Base-by-base conservation (phyloP, 2,329 filamentous ascomycete genomes). In the Pseudogymnoascus destructans region DNA sequence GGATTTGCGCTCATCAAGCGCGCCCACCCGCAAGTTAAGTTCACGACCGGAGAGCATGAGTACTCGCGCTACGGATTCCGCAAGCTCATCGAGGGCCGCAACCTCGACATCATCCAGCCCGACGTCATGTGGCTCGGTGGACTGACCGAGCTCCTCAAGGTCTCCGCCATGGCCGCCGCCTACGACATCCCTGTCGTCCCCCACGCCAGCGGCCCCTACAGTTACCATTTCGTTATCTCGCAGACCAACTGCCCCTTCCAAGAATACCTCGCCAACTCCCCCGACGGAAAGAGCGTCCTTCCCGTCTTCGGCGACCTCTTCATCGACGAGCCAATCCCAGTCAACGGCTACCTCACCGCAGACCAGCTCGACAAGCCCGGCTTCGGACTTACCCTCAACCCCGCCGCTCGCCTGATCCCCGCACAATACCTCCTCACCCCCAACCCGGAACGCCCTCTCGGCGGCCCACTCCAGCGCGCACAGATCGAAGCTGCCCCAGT, bases 121-220 rank as follows among this genome's bases (percentile, higher is more conserved):
- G 91, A 96, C 68, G 90, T 96, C 63, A 96, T 96, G 91, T 96
- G 91, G 91, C 83, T 95, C 11, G 91, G 91, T 62, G 91, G 91
- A 61, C 72, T 96, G 77, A 96, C 91, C 0, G 91, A 96, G 73
- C 79, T 96, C 59, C 82, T 96, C 64, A 93, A 89, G 73, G 86
- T 96, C 57, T 81, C 89, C 13, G 86, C 90, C 58, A 86, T 95
- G 81, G 91, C 91, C 3, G 82, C 90, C 3, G 91, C 91, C 19
- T 96, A 96, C 72, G 91, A 96, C 68, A 87, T 96, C 61, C 91
- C 91, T 10, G 90, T 96, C 13, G 89, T 96, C 11, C 91, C 91
- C n/a, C 91, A 96, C 69, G 91, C 91, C 46, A 93, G 87, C 61
- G 91, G 91, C 1, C 88, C 91, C 2, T 96, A 96, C 75, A 93